These are phyloP conservation scores for Serendipita sp. DNA, from an alignment of 768 basidiomycete species.

Conservation along the genomic window DNA sequence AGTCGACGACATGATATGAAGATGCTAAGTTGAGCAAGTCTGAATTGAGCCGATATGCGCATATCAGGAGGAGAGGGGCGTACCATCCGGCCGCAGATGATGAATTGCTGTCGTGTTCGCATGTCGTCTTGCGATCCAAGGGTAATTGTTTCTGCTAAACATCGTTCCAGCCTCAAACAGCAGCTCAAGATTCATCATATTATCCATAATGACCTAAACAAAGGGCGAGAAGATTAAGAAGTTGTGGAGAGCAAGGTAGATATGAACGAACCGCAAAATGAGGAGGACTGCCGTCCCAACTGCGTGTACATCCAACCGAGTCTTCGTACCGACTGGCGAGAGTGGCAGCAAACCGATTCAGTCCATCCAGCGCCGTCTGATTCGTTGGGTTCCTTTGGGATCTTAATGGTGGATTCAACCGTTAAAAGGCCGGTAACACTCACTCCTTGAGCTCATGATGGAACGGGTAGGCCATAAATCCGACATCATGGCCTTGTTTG, in stretches of 20 bases:
- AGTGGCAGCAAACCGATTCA: conserved; percentile 41
- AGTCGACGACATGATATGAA: conserved; percentile 43
- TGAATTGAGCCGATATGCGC: conserved; percentile 3
- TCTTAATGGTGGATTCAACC: too few species aligned
- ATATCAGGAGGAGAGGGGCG: neutral
- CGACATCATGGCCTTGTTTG: neutral
- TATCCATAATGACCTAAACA: conserved; percentile 53
- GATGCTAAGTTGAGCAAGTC: neutral
- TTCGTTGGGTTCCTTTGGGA: conserved; percentile 39
- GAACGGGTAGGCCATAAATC: conserved; percentile 53
- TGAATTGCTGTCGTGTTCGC: conserved; percentile 16
- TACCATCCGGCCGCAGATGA: conserved; percentile 14
- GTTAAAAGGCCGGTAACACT: conserved; percentile 18
- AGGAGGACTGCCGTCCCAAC: conserved; percentile 49
- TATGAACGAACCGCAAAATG: conserved; percentile 34
- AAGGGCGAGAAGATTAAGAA: neutral
- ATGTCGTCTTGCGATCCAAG: conserved; percentile 38
- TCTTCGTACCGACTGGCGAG: conserved; percentile 44
- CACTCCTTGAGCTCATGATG: conserved; percentile 44
- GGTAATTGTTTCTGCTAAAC: conserved; percentile 21
- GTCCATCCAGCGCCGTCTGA: conserved; percentile 35
- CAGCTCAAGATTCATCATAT: conserved; percentile 63
- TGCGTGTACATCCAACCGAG: conserved; percentile 51
- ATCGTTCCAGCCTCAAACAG: neutral
- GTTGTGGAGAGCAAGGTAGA: neutral